These are phyloP conservation scores for Gaertneriomyces semiglobifer DNA, from an alignment of 192 early-diverging fungal genomes.

Conservation along the genomic window DNA sequence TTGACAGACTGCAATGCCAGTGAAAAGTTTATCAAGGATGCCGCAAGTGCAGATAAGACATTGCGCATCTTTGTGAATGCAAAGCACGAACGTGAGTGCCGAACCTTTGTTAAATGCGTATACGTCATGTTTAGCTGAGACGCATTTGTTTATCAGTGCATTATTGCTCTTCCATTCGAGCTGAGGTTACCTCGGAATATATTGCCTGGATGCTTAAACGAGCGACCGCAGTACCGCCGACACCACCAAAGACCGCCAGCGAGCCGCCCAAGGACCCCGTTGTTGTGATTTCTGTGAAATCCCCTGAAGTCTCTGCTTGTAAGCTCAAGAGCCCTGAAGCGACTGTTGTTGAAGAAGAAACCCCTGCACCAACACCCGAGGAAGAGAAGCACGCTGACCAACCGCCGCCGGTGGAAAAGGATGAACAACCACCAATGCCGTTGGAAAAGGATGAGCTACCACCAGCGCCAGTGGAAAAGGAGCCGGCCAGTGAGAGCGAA, in stretches of 20 bases:
- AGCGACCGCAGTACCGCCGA: not conserved
- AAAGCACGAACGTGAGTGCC: constrained; percentile 22
- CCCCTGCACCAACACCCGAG: no score
- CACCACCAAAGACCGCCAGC: not conserved
- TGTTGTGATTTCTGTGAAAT: no score
- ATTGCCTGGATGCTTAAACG: not conserved
- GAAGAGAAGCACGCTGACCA: no score
- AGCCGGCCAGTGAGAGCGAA: no score
- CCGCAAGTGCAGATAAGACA: constrained; percentile 10
- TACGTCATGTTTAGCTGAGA: not conserved
- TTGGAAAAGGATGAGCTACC: no score
- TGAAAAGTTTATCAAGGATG: constrained; percentile 15
- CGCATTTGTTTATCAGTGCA: not conserved
- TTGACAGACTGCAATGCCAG: not conserved
- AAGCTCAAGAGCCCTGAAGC: no score
- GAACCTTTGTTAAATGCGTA: not conserved
- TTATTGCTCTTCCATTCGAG: not conserved
- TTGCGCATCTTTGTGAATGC: constrained; percentile 10
- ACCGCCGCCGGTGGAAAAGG: no score
- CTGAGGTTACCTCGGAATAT: not conserved
- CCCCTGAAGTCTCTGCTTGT: no score
- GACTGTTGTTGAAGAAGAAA: no score
- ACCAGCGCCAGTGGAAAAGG: no score
- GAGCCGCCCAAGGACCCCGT: no score
- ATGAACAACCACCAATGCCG: no score